These are phyloP conservation scores for Coccomyxa sp. DNA, from an alignment of 139 green algal species.

Conservation along the genomic window DNA sequence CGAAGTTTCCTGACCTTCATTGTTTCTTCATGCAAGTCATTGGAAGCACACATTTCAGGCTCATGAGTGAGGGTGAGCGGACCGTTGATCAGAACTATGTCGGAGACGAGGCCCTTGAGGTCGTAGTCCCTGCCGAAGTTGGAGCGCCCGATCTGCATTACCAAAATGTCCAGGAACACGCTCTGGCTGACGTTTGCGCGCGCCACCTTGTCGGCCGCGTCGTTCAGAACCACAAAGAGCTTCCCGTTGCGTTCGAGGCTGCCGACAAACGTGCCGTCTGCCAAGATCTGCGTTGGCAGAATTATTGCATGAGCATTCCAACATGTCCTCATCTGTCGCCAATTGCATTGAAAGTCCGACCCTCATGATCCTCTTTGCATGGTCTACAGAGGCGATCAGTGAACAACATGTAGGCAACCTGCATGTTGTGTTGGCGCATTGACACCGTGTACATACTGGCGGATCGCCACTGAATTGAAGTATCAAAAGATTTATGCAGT, in stretches of 20 bases:
- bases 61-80: neutral
- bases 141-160: slow-evolving; percentile 40
- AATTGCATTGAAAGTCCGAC: neutral
- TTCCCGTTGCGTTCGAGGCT: neutral
- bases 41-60: no score
- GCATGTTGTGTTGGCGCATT: no score
- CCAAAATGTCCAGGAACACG: slow-evolving; percentile 41
- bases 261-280: neutral
- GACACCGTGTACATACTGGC: no score
- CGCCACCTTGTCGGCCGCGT: neutral
- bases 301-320: neutral
- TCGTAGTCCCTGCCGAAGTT: slow-evolving; percentile 44
- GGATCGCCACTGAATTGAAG: no score
- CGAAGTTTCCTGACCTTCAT: no score
- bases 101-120: slow-evolving; percentile 43
- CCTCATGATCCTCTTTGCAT: slow-evolving; percentile 9
- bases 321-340: neutral
- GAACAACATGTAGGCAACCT: no score
- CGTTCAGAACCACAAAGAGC: neutral
- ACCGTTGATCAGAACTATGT: slow-evolving; percentile 39
- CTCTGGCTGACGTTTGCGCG: neutral
- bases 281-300: neutral
- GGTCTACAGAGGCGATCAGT: neutral
- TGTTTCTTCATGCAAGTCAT: no score
- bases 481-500: no score